These are phyloP conservation scores for Tagetes erecta DNA, from an alignment of 129 eudicot species.

Conservation along the genomic window DNA sequence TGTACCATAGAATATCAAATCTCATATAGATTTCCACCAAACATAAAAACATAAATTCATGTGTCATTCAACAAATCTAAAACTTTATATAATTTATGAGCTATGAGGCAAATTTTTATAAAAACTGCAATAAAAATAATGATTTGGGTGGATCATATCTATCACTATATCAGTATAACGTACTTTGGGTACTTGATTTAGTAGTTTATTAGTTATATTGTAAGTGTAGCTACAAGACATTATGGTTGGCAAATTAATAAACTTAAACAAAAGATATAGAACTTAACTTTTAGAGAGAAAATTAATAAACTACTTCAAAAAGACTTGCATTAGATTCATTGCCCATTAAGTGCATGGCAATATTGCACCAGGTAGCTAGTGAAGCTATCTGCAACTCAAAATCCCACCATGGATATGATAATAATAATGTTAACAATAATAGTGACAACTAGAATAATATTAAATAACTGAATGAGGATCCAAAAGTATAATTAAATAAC, in stretches of 20 bases:
- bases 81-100: constrained; percentile 16
- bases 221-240: background rate
- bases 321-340: constrained; percentile 15
- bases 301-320: background rate
- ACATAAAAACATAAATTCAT: constrained; percentile 3
- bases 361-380: background rate
- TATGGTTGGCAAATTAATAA: constrained; percentile 8
- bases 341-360: constrained; percentile 15
- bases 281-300: constrained; percentile 25
- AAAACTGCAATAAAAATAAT: background rate
- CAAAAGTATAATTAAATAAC: constrained; percentile 21
- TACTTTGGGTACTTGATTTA: background rate
- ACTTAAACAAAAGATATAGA: constrained; percentile 10
- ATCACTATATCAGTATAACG: background rate
- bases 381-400: constrained; percentile 19
- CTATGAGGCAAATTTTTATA: constrained; percentile 1
- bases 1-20: constrained; percentile 22
- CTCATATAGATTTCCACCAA: background rate
- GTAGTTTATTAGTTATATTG: background rate
- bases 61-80: constrained; percentile 9
- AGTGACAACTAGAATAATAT: constrained; percentile 22
- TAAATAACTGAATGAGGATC: background rate
- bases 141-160: background rate
- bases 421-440: constrained; percentile 3
- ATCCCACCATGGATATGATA: constrained; percentile 13